Evolutionary conservation across 345 rosid genomes (phyloP), one percentile per base, ranked within the genome.

Genomic region (Arabis alpina): DNA sequence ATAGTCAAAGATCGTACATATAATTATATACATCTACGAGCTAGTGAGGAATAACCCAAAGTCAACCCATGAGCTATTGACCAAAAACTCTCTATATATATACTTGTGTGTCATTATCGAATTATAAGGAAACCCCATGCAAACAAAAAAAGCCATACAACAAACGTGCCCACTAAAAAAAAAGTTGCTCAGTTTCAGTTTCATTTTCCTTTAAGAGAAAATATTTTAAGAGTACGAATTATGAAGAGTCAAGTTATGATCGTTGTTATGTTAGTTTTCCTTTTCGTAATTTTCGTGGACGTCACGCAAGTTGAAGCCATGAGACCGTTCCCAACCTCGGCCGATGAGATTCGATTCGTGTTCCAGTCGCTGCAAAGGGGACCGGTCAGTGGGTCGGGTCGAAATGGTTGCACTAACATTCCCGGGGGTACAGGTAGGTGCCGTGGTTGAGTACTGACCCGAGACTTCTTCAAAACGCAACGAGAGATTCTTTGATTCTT

Each of bases 1-100:
- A 73, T 58, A 73, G 77, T 73, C 72, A 73, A 64, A 30, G 47
- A 57, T 56, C n/a, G 24, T 15, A 4, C 47, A 54, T 54, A 8
- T 14, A 28, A 53, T 64, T 16, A 19, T n/a, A 39, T 10, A 39
- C 27, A 19, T 36, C 8, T 45, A 28, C 14, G 30, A 55, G 50
- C 6, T 71, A 42, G 25, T 16, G 61, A 53, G 24, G 19, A 36
- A 67, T 25, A 61, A 4, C 12, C 8, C 50, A 48, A 64, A 56
- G 71, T 57, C 60, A 65, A 56, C 54, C 60, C 72, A 64, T 40
- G 37, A 55, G 51, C 10, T 16, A 12, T 39, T 54, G 48, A 64
- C 71, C 64, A 11, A 11, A 5, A 64, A 64, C 53, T 65, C 55
- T 36, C 23, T 58, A 49, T 53, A 28, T 49, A 19, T n/a, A 14